Evolutionary conservation across 2,329 filamentous ascomycete genomes (phyloP).

Genomic region (Bipolaris zeicola): DNA sequence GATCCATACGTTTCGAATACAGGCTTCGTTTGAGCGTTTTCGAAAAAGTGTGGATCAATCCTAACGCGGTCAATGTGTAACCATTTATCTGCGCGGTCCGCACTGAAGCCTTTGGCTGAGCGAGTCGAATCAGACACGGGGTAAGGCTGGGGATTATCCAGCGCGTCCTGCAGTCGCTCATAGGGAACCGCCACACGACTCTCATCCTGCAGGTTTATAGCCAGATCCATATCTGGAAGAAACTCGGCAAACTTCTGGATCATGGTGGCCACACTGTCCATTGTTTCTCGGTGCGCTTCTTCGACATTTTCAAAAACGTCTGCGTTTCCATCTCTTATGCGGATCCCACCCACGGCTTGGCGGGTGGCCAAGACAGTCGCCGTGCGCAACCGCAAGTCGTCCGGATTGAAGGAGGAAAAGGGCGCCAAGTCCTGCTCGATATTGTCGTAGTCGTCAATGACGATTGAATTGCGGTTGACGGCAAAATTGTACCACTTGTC

Average conservation of each 20-base stretch:
- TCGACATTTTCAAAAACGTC: slow-evolving; percentile 51
- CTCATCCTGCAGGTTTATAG: slow-evolving; percentile 67
- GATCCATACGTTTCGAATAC: slow-evolving; percentile 52
- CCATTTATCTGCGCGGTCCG: slow-evolving; percentile 49
- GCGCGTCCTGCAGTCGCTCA: slow-evolving; percentile 34
- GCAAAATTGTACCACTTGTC: slow-evolving; percentile 66
- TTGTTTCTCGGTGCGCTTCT: slow-evolving; percentile 64
- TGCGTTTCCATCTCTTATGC: slow-evolving; percentile 60
- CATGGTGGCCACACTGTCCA: slow-evolving; percentile 60
- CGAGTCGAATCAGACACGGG: slow-evolving; percentile 29
- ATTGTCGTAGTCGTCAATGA: slow-evolving; percentile 66
- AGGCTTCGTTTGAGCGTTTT: slow-evolving; percentile 45
- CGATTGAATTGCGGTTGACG: slow-evolving; percentile 54
- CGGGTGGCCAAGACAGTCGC: slow-evolving; percentile 59
- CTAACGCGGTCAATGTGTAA: slow-evolving; percentile 28
- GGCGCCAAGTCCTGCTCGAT: slow-evolving; percentile 63
- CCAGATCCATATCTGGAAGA: slow-evolving; percentile 68
- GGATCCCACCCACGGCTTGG: slow-evolving; percentile 62
- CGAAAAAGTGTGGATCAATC: slow-evolving; percentile 36
- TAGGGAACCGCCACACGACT: slow-evolving; percentile 61
- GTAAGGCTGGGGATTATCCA: slow-evolving; percentile 31
- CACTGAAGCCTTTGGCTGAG: slow-evolving; percentile 45
- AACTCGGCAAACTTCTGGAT: slow-evolving; percentile 56
- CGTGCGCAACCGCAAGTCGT: slow-evolving; percentile 59
- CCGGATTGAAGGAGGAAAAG: slow-evolving; percentile 60